Percentiles rank a stretch among this genome's conserved stretches.
phyloP scores from a whole-genome alignment of 768 basidiomycete species.

The Hydnum rufescens region DNA sequence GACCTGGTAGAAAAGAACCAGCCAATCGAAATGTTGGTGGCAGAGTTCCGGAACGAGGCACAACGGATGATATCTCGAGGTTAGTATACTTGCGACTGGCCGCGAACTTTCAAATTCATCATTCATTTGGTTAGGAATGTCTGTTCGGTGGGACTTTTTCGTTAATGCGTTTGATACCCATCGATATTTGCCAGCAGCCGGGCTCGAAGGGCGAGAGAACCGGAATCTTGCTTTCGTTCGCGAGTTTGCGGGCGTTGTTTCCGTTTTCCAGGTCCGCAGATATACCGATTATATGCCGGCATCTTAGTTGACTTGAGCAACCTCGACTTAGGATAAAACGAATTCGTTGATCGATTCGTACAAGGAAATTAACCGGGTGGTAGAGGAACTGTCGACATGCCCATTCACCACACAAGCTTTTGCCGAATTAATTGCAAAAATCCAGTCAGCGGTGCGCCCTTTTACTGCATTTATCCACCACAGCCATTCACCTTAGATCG shows the following conservation, averaged over 20 bases:
- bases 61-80: conserved; percentile 87
- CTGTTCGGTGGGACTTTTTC: conserved; percentile 90
- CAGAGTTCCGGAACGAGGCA: conserved; percentile 81
- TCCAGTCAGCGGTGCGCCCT: conserved; percentile 62
- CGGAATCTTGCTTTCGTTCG: conserved; percentile 85
- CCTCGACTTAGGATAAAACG: conserved; percentile 55
- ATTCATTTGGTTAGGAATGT: conserved; percentile 44
- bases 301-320: not conserved
- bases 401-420: conserved; percentile 72
- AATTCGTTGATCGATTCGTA: conserved; percentile 84
- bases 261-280: conserved; percentile 52
- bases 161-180: conserved; percentile 82
- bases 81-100: conserved; percentile 19
- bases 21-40: conserved; percentile 85
- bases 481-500: not conserved
- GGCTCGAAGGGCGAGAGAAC: conserved; percentile 63
- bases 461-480: not conserved
- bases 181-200: conserved; percentile 37
- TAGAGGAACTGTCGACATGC: conserved; percentile 79
- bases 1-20: conserved; percentile 79
- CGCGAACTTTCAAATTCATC: not conserved
- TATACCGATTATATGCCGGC: not conserved
- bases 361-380: conserved; percentile 60
- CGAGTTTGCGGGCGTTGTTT: conserved; percentile 86
- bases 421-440: conserved; percentile 47